A percentile compares a stretch with the other conserved stretches of the same genome.
Evolutionary conservation across 139 green algal genomes (phyloP).

Genomic region (Closterium sp.): DNA sequence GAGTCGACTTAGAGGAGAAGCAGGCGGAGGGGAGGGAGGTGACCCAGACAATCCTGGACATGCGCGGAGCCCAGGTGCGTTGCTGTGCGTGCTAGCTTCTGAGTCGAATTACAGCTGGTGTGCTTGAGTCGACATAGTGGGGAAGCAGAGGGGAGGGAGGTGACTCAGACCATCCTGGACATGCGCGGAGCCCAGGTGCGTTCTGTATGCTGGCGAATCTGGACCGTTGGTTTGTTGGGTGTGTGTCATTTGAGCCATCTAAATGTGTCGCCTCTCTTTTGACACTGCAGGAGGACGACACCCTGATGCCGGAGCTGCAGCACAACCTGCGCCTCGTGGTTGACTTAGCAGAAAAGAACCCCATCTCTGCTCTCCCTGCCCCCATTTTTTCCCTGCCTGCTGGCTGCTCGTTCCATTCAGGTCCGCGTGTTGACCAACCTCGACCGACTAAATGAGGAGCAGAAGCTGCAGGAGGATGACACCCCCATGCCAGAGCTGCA

Average conservation of each 20-base stretch:
- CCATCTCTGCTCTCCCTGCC: not conserved
- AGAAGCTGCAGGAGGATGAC: slow-evolving; percentile 37
- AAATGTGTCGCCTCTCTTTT: too few relatives aligned
- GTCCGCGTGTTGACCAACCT: slow-evolving; percentile 69
- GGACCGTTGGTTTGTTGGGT: slow-evolving; percentile 81
- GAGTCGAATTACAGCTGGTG: too few relatives aligned
- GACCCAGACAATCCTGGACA: slow-evolving; percentile 81
- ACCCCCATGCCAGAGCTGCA: slow-evolving; percentile 93
- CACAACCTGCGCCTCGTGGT: slow-evolving; percentile 88
- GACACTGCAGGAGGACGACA: slow-evolving; percentile 37
- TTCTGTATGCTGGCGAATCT: slow-evolving; percentile 87
- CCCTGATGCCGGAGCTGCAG: slow-evolving; percentile 92
- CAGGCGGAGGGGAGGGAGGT: not conserved
- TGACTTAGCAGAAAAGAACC: slow-evolving; percentile 67
- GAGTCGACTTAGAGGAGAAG: slow-evolving; percentile 38
- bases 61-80: slow-evolving; percentile 78
- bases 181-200: slow-evolving; percentile 82
- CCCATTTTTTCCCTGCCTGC: not conserved
- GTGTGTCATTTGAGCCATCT: too few relatives aligned
- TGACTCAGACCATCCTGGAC: slow-evolving; percentile 77
- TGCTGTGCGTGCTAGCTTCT: too few relatives aligned
- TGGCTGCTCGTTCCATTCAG: not conserved
- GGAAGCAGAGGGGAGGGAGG: not conserved
- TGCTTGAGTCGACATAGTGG: too few relatives aligned
- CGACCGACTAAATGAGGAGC: slow-evolving; percentile 71